Evolutionary conservation across 257 asterid species (phyloP), one percentile per base, ranked within the genome.

Genomic region (Prunella vulgaris): DNA sequence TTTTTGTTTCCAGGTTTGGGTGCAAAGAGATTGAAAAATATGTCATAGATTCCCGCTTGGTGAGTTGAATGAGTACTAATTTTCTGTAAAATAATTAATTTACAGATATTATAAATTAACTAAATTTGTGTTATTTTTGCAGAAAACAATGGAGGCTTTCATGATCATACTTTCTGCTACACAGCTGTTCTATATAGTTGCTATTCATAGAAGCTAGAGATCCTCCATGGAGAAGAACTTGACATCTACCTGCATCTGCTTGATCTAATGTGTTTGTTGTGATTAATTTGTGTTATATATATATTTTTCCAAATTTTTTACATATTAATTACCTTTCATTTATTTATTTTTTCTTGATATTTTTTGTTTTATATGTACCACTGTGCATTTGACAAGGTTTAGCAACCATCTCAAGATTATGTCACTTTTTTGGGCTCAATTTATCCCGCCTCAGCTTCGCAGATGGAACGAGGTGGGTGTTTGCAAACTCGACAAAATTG

Each of bases 71-170:
- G 1, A 6, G 27, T 62, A 7, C 15, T 20, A 33, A 35, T 5
- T 24, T 59, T 67, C 15, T 13, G 38, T 53, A 18, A 13, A 21
- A 9, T 51, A 0, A 17, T 51, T 48, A 7, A 17, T 17, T 51
- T 51, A 51, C 28, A 52, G 59, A 52, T 14, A 52, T 52, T 18
- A 62, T 52, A 12, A 56, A 52, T 14, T 15, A 35, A 24, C 0
- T 8, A 17, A 38, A 25, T 30, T 32, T 51, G 35, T 27, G 0
- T 25, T 53, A 17, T 24, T 46, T n/a, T 18, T 73, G 38, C 96
- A 94, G 99, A 86, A 79, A 76, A 94, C 99, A 72, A 82, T 91
- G 96, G 99, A 94, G 83, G 99, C 95, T 37, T 94, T 94, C 85
- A 60, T 87, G 22, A 91, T 91, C 12, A 91, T 91, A 66, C 86